phyloP scores from a whole-genome alignment of 1,284 basidiomycete genomes.

The Fomitopsis betulina region DNA sequence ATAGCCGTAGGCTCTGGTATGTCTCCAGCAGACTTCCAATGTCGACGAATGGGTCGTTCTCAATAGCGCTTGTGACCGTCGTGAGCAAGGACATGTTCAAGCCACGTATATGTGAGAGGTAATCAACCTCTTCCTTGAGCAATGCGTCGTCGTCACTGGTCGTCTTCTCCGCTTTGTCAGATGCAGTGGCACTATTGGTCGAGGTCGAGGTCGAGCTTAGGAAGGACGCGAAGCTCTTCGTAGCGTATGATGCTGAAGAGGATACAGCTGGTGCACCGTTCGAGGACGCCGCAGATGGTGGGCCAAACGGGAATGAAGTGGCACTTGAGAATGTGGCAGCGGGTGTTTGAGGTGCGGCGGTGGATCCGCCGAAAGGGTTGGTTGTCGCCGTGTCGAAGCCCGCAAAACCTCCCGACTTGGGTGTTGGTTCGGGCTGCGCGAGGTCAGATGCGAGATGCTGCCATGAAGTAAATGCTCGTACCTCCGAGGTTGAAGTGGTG shows the following conservation, averaged over 20 bases:
- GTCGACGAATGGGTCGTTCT: slow-evolving; percentile 76
- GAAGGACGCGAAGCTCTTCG: slow-evolving; percentile 32
- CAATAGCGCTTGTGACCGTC: slow-evolving; percentile 57
- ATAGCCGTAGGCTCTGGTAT: slow-evolving; percentile 58
- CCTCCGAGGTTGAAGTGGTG: not conserved
- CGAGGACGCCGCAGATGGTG: slow-evolving; percentile 4
- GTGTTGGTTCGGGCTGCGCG: not conserved
- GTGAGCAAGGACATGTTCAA: slow-evolving; percentile 73
- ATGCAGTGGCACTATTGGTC: slow-evolving; percentile 6
- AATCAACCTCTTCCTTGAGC: slow-evolving; percentile 39
- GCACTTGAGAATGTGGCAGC: slow-evolving; percentile 22
- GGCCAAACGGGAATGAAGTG: slow-evolving; percentile 4
- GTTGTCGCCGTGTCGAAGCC: slow-evolving; percentile 38
- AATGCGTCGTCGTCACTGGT: slow-evolving; percentile 26
- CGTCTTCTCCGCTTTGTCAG: slow-evolving; percentile 9
- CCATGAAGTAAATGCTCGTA: not conserved
- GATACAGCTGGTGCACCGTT: slow-evolving; percentile 15
- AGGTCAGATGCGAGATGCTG: not conserved
- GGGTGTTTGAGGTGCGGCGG: slow-evolving; percentile 9
- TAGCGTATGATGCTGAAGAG: slow-evolving; percentile 30
- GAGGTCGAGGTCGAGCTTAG: slow-evolving; percentile 17
- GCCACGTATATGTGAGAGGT: slow-evolving; percentile 75
- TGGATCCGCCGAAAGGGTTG: slow-evolving; percentile 5
- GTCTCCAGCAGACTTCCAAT: slow-evolving; percentile 55
- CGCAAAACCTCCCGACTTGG: slow-evolving; percentile 41